Percentiles rank a stretch among this genome's conserved stretches.
Evolutionary conservation across 306 rosid genomes (phyloP).

Genomic region (Quercus parvula): DNA sequence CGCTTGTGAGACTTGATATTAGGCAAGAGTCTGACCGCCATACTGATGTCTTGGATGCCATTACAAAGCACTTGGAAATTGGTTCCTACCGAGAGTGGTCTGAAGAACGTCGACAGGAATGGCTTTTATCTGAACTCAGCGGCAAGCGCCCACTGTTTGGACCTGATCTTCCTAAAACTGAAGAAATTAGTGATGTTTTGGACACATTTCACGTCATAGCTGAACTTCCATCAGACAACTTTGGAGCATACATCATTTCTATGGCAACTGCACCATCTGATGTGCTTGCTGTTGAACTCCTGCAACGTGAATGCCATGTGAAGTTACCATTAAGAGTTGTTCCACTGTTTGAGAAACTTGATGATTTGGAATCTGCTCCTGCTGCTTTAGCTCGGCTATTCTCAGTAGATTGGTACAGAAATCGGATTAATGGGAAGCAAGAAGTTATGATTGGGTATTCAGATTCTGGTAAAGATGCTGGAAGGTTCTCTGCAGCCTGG

Average conservation of each 20-base stretch:
- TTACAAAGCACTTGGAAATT: conserved; percentile 80
- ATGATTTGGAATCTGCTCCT: conserved; percentile 91
- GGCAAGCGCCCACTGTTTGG: conserved; percentile 96
- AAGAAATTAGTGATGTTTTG: conserved; percentile 87
- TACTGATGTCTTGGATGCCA: conserved; percentile 85
- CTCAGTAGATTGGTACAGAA: conserved; percentile 80
- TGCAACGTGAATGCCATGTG: conserved; percentile 86
- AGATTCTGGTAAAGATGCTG: conserved; percentile 98
- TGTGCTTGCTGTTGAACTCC: conserved; percentile 91
- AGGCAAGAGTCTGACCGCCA: conserved; percentile 98
- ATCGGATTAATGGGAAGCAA: conserved; percentile 83
- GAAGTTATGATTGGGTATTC: conserved; percentile 99
- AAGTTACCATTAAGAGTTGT: conserved; percentile 81
- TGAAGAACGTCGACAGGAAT: conserved; percentile 80
- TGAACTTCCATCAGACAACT: conserved; percentile 86
- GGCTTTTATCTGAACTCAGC: conserved; percentile 83
- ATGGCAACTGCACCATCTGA: conserved; percentile 98
- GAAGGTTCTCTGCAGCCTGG: conserved; percentile 97
- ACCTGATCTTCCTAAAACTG: conserved; percentile 86
- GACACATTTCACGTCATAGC: conserved; percentile 84
- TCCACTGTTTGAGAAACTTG: conserved; percentile 93
- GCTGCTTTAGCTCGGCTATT: conserved; percentile 89
- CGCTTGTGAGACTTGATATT: conserved; percentile 90
- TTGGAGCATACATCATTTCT: conserved; percentile 96
- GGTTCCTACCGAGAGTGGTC: conserved; percentile 96